These are phyloP conservation scores for Candida glucosophila DNA, from an alignment of 1,139 yeast genomes.

Conservation along the genomic window DNA sequence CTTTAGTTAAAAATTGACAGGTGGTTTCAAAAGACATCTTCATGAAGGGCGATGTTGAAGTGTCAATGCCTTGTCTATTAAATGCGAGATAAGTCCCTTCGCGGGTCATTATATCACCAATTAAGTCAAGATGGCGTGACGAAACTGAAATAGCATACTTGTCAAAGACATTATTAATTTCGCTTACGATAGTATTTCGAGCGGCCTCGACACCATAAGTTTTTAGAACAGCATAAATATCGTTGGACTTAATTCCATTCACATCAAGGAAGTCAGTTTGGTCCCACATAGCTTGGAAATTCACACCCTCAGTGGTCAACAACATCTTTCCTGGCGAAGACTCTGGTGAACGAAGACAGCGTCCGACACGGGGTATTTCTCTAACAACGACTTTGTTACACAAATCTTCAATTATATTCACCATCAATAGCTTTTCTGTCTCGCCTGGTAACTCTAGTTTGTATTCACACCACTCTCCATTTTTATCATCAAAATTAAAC, in stretches of 20 bases:
- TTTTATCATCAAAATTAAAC: conserved; percentile 82
- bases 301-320: conserved; percentile 95
- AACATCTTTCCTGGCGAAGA: conserved; percentile 51
- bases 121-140: conserved; percentile 86
- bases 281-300: conserved; percentile 97
- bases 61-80: conserved; percentile 96
- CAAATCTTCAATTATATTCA: conserved; percentile 86
- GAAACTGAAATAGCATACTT: conserved; percentile 95
- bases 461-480: conserved; percentile 92
- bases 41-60: conserved; percentile 92
- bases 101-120: conserved; percentile 99
- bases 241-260: conserved; percentile 83
- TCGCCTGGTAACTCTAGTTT: conserved; percentile 76
- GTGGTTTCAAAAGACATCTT: conserved; percentile 99
- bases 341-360: conserved; percentile 82
- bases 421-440: conserved; percentile 93
- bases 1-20: conserved; percentile 92
- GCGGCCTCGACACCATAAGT: conserved; percentile 99
- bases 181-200: conserved; percentile 92
- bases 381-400: conserved; percentile 89
- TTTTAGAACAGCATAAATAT: conserved; percentile 78
- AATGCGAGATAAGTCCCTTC: conserved; percentile 96
- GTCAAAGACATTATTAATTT: conserved; percentile 91
- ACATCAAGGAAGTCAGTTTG: conserved; percentile 89
- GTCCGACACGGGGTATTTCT: conserved; percentile 83